Base-by-base conservation (phyloP, 768 basidiomycete genomes). In the Erythrobasidium yunnanense region DNA sequence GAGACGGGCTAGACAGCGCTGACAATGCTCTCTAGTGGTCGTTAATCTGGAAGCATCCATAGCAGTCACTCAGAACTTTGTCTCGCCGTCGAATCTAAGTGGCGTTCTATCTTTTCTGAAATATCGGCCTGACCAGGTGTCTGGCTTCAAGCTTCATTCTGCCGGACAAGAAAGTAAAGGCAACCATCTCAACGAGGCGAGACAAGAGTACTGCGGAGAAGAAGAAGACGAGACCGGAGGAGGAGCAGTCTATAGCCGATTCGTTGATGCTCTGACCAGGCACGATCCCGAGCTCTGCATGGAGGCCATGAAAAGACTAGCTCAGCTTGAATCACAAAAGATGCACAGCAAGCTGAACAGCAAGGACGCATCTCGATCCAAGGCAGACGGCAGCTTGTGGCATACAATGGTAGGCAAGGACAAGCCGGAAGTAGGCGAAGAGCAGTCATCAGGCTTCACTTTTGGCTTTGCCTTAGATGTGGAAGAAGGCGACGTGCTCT, bases 41-140 rank as follows among this genome's bases (percentile, higher is more conserved):
- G 55, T 74, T 25, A 74, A 74, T 57, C 70, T 74, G 42, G 68
- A 71, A 4, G 65, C 69, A 18, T 68, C 71, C 13, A 55, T 74
- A 38, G 74, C 74, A 13, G 72, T 75, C 22, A 75, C 74, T 8
- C 74, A 75, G 53, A 75, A 75, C 68, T 75, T 70, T 42, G 73
- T 75, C 13, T 73, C 73, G 4, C 49, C 33, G 17, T 38, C 50
- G 45, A 73, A 74, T 60, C 66, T 74, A 11, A 60, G 62, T n/a
- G 55, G 42, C 33, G 72, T 73, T 45, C 67, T 75, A 4, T 53
- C 49, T 35, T 75, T 75, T 60, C 70, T 75, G 65, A 42, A 66
- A 23, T 29, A 67, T 25, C 49, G 53, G 35, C 23, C 55, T 45
- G 70, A 70, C 22, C 74, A 74, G 35, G 63, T 73, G 4, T 73